These are phyloP conservation scores for Chrysoporthe puriensis DNA, from an alignment of 2,329 filamentous ascomycete genomes.

Conservation along the genomic window DNA sequence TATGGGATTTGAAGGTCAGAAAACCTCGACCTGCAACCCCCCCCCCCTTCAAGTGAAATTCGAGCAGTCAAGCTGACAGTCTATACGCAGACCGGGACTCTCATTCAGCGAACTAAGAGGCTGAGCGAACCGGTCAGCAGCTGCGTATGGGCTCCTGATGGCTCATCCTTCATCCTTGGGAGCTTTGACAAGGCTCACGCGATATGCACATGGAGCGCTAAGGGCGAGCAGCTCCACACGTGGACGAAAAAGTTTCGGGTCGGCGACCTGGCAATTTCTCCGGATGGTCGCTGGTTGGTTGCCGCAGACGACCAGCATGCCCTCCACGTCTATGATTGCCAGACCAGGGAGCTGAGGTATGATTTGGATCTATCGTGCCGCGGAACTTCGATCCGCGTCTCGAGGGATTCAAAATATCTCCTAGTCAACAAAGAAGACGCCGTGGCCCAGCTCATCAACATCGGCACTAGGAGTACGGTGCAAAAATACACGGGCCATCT, in stretches of 20 bases:
- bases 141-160: conserved; percentile 86
- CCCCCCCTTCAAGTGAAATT: not conserved
- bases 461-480: conserved; percentile 71
- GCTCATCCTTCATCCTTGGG: conserved; percentile 76
- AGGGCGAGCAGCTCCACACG: conserved; percentile 63
- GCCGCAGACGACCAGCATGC: conserved; percentile 72
- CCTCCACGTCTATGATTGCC: conserved; percentile 81
- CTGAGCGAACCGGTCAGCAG: conserved; percentile 86
- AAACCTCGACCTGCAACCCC: not conserved
- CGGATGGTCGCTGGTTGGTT: conserved; percentile 78
- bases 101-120: conserved; percentile 66
- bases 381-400: conserved; percentile 80
- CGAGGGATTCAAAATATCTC: conserved; percentile 76
- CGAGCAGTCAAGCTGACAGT: conserved; percentile 6
- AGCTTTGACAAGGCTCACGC: conserved; percentile 70
- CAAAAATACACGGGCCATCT: conserved; percentile 76
- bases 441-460: conserved; percentile 77
- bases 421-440: conserved; percentile 82
- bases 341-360: conserved; percentile 74
- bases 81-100: conserved; percentile 59
- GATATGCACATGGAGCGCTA: conserved; percentile 71
- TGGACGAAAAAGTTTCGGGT: conserved; percentile 76
- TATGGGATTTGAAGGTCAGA: conserved; percentile 75
- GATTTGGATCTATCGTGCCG: conserved; percentile 69
- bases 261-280: conserved; percentile 82